phyloP scores from a whole-genome alignment of 768 basidiomycete genomes.

The Saitozyma podzolica region DNA sequence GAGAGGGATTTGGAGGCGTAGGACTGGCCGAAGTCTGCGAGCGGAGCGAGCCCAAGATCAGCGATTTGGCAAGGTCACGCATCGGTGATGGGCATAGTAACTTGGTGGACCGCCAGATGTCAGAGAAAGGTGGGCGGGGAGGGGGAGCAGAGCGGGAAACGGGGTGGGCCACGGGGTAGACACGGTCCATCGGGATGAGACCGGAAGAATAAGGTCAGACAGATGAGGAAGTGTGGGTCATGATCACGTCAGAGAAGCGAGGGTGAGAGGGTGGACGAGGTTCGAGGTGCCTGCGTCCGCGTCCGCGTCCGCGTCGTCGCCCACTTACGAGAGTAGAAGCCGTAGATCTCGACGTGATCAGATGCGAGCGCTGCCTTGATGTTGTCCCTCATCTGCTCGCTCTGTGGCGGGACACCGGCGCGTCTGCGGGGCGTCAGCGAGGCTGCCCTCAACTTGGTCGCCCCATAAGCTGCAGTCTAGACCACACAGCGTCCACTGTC shows the following conservation, averaged over 20 bases:
- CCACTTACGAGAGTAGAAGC: slow-evolving; percentile 76
- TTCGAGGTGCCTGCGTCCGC: background rate
- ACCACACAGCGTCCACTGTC: too few relatives aligned
- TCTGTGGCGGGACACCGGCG: slow-evolving; percentile 65
- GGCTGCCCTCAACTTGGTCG: too few relatives aligned
- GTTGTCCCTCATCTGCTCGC: slow-evolving; percentile 62
- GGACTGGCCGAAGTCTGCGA: slow-evolving; percentile 52
- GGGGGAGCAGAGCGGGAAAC: too few relatives aligned
- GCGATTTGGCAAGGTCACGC: background rate
- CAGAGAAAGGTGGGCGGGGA: too few relatives aligned
- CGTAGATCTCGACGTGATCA: slow-evolving; percentile 64
- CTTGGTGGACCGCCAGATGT: background rate
- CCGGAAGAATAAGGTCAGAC: too few relatives aligned
- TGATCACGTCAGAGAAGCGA: too few relatives aligned
- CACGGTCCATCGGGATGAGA: too few relatives aligned
- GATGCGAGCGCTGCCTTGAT: slow-evolving; percentile 61
- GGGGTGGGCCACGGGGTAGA: too few relatives aligned
- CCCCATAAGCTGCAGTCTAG: too few relatives aligned
- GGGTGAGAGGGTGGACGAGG: background rate
- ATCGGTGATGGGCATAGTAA: background rate
- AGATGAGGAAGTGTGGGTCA: too few relatives aligned
- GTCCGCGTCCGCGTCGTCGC: too few relatives aligned
- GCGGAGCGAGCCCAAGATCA: background rate
- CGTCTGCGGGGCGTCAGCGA: slow-evolving; percentile 59
- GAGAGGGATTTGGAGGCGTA: slow-evolving; percentile 71